Evolutionary conservation across 495 filamentous ascomycete genomes (phyloP).

Genomic region (Penicillium daleae): DNA sequence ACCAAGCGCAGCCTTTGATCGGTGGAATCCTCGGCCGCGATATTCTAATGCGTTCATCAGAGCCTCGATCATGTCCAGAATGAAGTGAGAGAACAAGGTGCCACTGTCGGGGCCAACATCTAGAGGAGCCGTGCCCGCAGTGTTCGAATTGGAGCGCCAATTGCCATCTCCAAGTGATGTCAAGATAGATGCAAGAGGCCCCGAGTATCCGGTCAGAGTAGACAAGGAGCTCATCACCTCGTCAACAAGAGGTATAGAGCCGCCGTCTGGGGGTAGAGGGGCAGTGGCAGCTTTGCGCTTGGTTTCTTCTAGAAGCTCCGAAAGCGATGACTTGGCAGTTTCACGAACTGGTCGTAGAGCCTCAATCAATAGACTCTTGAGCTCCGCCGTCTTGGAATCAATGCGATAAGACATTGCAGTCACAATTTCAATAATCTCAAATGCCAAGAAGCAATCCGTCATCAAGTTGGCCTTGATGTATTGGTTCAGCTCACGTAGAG

Average conservation of each 20-base stretch:
- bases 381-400: slow-evolving; percentile 79
- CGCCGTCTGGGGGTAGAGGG: slow-evolving; percentile 77
- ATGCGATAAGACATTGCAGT: slow-evolving; percentile 77
- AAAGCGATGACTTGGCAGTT: slow-evolving; percentile 84
- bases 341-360: slow-evolving; percentile 87
- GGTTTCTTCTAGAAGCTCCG: slow-evolving; percentile 85
- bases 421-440: slow-evolving; percentile 94
- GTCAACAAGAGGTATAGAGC: slow-evolving; percentile 72
- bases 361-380: slow-evolving; percentile 80
- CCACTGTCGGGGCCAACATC: slow-evolving; percentile 90
- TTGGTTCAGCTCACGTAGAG: slow-evolving; percentile 83
- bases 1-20: slow-evolving; percentile 76
- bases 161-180: slow-evolving; percentile 91
- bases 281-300: slow-evolving; percentile 64
- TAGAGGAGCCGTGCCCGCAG: slow-evolving; percentile 69
- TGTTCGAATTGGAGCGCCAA: slow-evolving; percentile 66
- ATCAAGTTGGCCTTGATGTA: slow-evolving; percentile 84
- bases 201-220: slow-evolving; percentile 83
- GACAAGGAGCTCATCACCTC: slow-evolving; percentile 88
- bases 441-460: slow-evolving; percentile 95
- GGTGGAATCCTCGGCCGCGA: slow-evolving; percentile 72
- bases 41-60: slow-evolving; percentile 77
- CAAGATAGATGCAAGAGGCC: slow-evolving; percentile 86
- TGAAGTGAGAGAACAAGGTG: slow-evolving; percentile 87
- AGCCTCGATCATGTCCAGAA: slow-evolving; percentile 79